These are phyloP conservation scores for Aspergillus alliaceus DNA, from an alignment of 2,329 filamentous ascomycete species.

Conservation along the genomic window DNA sequence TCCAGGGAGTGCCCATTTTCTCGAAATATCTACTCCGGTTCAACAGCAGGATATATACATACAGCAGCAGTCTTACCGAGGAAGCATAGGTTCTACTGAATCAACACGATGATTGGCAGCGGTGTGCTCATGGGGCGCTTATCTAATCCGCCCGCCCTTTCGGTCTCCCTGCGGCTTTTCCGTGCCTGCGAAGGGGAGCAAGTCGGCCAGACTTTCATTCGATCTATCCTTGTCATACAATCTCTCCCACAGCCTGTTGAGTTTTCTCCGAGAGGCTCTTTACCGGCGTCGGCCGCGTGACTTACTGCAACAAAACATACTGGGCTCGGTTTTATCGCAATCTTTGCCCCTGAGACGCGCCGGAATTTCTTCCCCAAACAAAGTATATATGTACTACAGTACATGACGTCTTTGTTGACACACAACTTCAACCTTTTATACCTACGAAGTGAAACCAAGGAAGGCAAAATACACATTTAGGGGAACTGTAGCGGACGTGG, in stretches of 20 bases:
- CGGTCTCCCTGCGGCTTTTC: constrained; percentile 14
- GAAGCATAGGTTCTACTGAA: neutral
- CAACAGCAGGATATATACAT: neutral
- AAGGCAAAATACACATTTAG: constrained; percentile 5
- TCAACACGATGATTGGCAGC: constrained; percentile 2
- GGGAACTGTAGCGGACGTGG: neutral
- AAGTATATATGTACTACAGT: constrained; percentile 30
- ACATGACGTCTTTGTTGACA: constrained; percentile 42
- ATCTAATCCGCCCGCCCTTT: constrained; percentile 28
- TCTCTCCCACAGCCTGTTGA: neutral
- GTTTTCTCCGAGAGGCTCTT: neutral
- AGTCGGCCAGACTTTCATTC: constrained; percentile 7
- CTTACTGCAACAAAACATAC: neutral
- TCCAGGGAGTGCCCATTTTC: neutral
- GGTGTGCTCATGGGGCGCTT: constrained; percentile 17
- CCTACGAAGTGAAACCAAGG: constrained; percentile 9
- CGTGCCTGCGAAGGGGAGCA: constrained; percentile 16
- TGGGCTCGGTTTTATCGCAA: constrained; percentile 7
- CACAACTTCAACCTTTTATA: constrained; percentile 16
- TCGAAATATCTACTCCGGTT: neutral
- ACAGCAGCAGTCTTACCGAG: too few species aligned
- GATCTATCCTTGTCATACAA: constrained; percentile 4
- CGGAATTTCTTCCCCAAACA: constrained; percentile 13
- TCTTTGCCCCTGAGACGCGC: constrained; percentile 17
- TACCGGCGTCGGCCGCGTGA: constrained; percentile 3